Base-by-base conservation (phyloP, 768 basidiomycete genomes). In the Tricholoma saponaceum region DNA sequence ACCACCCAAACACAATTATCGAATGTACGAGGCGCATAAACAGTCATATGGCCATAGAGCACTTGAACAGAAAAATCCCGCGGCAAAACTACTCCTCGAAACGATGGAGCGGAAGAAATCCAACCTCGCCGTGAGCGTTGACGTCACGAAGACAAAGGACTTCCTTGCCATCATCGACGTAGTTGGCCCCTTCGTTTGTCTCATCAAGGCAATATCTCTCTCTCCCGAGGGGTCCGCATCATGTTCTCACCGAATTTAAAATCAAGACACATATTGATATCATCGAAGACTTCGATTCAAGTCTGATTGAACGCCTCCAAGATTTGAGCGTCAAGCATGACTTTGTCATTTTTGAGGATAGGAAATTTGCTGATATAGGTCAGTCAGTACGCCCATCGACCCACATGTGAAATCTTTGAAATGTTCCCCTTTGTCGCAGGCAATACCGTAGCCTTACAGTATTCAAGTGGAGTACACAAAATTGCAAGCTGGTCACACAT, bases 301-400 rank as follows among this genome's bases (percentile, higher is more conserved):
- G 79, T 6, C 72, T 98, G 47, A 83, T 95, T 56, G 76, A 83
- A 41, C 77, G 80, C 44, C 78, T 99, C 41, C 80, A 84, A 58
- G 77, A 78, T 33, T 83, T 98, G 6, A 86, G 88, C 66, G 66
- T 72, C 47, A 87, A 90, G 69, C 85, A 97, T 61, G 92, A 97
- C 66, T 99, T 98, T 75, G 71, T 96, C 53, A 95, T 98, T 64
- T 99, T 98, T 64, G 97, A 98, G 75, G 97, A 99, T 76, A 81
- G 97, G 62, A 99, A 99, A 72, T 99, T 99, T 66, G 96, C 97
- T 4, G 97, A 99, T 72, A 98, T 99, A 53, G 96, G 96, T 95
- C 60, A 65, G 96, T 95, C 60, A 65, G 82, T 64, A 13, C 58
- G 7, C 20, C 7, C 13, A 14, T 18, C 25, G 30, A 18, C 13